Evolutionary conservation across 352 stramenopile genomes (phyloP).

Genomic region (Phytophthora cactorum): DNA sequence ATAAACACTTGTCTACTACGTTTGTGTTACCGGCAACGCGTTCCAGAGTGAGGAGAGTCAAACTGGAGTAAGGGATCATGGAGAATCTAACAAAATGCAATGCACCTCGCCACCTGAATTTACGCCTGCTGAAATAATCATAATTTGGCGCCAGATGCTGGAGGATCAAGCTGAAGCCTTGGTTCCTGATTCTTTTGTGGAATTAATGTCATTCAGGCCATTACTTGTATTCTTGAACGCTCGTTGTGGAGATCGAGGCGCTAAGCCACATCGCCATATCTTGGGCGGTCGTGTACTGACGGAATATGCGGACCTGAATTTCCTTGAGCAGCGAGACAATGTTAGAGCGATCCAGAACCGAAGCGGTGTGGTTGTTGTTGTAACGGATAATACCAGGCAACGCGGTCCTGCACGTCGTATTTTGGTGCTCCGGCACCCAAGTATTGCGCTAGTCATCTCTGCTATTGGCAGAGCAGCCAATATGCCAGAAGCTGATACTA

Average conservation of each 20-base stretch:
- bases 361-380: conserved; percentile 15
- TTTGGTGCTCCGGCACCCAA: conserved; percentile 21
- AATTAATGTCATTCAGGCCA: not conserved
- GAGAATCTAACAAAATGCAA: not conserved
- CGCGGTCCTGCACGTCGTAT: conserved; percentile 18
- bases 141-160: not conserved
- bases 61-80: not conserved
- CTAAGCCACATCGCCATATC: conserved; percentile 4
- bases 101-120: not conserved
- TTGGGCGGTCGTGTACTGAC: conserved; percentile 10
- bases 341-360: conserved; percentile 2
- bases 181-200: conserved; percentile 6
- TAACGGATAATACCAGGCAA: conserved; percentile 20
- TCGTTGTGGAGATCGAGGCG: not conserved
- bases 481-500: no score
- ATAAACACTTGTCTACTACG: conserved; percentile 1
- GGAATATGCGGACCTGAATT: conserved; percentile 9
- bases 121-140: not conserved
- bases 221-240: conserved; percentile 14
- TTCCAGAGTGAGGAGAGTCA: not conserved
- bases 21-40: not conserved
- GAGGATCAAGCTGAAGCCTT: not conserved
- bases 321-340: conserved; percentile 7
- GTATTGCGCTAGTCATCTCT: conserved; percentile 2
- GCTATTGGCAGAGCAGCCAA: no score